These are phyloP conservation scores for Microascus cirrosus DNA, from an alignment of 2,329 filamentous ascomycete genomes.

Conservation along the genomic window DNA sequence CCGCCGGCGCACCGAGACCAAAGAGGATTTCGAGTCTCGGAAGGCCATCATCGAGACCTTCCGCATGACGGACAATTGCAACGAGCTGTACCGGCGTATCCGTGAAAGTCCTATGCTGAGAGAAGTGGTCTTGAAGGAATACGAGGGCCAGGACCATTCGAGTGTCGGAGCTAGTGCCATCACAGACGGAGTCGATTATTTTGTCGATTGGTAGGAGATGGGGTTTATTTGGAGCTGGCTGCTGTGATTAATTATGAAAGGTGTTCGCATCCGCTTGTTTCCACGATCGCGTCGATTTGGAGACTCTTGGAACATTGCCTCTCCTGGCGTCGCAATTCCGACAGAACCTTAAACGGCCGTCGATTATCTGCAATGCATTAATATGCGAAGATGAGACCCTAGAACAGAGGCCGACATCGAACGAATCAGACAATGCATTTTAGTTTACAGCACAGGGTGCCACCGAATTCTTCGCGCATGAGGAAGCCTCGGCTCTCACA, in stretches of 20 bases:
- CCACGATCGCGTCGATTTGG: too few species aligned
- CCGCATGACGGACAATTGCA: slow-evolving; percentile 6
- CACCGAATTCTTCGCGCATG: too few species aligned
- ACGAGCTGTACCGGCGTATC: slow-evolving; percentile 10
- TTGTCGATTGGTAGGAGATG: background rate
- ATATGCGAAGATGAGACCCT: too few species aligned
- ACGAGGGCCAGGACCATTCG: slow-evolving; percentile 13
- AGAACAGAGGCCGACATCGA: too few species aligned
- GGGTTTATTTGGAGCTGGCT: background rate
- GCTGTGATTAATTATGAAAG: too few species aligned
- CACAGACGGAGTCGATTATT: background rate
- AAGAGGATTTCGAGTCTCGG: slow-evolving; percentile 17
- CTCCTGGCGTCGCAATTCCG: too few species aligned
- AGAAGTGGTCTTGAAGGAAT: slow-evolving; percentile 13
- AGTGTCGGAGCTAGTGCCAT: slow-evolving; percentile 6
- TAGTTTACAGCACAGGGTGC: too few species aligned
- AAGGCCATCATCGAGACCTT: slow-evolving; percentile 12
- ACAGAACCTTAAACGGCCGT: too few species aligned
- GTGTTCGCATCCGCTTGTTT: too few species aligned
- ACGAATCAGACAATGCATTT: too few species aligned
- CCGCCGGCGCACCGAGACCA: slow-evolving; percentile 14
- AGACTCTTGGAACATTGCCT: too few species aligned
- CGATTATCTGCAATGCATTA: too few species aligned
- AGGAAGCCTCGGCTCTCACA: background rate
- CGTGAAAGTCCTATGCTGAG: slow-evolving; percentile 9